Conservation (phyloP, 192 early-diverging fungal genomes). For the Coemansia sp. region DNA sequence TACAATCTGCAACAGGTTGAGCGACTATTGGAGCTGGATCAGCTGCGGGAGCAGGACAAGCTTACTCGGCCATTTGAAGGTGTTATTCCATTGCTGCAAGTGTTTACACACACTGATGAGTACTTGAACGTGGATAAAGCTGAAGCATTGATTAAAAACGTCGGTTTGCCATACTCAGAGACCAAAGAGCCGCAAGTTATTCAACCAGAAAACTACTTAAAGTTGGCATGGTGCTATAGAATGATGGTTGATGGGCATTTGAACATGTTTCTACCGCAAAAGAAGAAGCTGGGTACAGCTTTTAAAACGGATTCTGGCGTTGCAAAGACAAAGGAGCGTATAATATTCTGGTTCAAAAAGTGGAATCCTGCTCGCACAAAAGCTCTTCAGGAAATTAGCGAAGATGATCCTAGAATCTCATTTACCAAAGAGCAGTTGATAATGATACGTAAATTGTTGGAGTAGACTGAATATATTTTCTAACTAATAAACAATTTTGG, state of each 20-base stretch:
- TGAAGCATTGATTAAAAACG: neutral
- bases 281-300: neutral
- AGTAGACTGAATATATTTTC: too few species aligned
- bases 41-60: neutral
- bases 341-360: neutral
- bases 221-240: neutral
- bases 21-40: neutral
- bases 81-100: neutral
- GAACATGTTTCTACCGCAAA: neutral
- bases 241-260: neutral
- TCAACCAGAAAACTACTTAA: neutral
- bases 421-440: too few species aligned
- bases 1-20: neutral
- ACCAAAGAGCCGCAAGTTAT: neutral
- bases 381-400: too few species aligned
- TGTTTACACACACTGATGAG: neutral
- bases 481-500: too few species aligned
- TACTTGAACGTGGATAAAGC: neutral
- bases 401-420: too few species aligned
- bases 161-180: neutral
- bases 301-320: neutral
- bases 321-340: neutral
- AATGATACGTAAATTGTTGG: too few species aligned
- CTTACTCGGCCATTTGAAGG: neutral
- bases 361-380: neutral